A percentile compares a stretch with the other conserved stretches of the same genome.
Evolutionary conservation across 495 filamentous ascomycete genomes (phyloP).

Genomic region (Penicillium riverlandense): DNA sequence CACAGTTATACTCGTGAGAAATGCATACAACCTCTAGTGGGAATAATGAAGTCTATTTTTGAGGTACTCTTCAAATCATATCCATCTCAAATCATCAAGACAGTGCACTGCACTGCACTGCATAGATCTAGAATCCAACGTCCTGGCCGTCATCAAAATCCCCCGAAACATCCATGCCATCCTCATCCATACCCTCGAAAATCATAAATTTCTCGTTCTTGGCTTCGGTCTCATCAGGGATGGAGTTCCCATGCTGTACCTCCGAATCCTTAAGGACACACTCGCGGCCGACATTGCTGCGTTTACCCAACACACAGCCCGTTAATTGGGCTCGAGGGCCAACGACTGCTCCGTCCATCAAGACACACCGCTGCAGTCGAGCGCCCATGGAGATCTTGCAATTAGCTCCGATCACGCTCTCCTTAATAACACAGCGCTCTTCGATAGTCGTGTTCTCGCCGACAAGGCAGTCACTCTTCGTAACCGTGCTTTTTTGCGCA

Average conservation of each 20-base stretch:
- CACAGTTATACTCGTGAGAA: too few species aligned
- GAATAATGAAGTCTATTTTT: not conserved
- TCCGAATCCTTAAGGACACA: conserved; percentile 78
- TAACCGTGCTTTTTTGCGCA: conserved; percentile 68
- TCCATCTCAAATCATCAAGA: not conserved
- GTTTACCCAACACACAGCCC: conserved; percentile 72
- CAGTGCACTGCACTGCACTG: not conserved
- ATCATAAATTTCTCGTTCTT: conserved; percentile 83
- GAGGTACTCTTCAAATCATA: not conserved
- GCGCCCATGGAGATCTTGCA: conserved; percentile 75
- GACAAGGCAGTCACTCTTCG: conserved; percentile 66
- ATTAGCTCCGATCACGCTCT: conserved; percentile 77
- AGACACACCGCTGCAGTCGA: conserved; percentile 69
- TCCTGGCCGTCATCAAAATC: conserved; percentile 25
- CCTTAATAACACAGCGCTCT: conserved; percentile 78
- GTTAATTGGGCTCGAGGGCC: conserved; percentile 69
- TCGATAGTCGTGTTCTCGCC: conserved; percentile 81
- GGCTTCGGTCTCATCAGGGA: conserved; percentile 73
- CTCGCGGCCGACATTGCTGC: conserved; percentile 68
- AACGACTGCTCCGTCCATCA: conserved; percentile 87
- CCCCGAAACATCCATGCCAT: conserved; percentile 26
- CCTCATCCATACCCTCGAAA: conserved; percentile 58
- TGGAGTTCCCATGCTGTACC: conserved; percentile 77
- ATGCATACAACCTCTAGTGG: not conserved
- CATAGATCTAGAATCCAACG: conserved; percentile 5